phyloP scores from a whole-genome alignment of 768 basidiomycete species.

The Thelephora aurantiotincta region DNA sequence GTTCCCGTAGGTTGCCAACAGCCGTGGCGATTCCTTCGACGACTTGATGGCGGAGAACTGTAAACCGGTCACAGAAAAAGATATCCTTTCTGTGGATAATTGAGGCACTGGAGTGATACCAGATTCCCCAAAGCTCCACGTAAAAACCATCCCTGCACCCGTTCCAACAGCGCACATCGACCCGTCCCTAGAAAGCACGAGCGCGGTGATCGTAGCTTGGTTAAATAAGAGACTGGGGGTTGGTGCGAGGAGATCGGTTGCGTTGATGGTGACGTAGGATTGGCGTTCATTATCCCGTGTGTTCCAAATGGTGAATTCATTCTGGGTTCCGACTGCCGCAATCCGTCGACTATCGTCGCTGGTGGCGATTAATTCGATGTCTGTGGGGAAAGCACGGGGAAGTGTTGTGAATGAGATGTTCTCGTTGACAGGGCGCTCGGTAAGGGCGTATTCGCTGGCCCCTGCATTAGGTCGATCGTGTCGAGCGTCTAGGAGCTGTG shows the following conservation, averaged over 20 bases:
- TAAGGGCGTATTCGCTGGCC: conserved; percentile 15
- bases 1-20: conserved; percentile 34
- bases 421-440: conserved; percentile 21
- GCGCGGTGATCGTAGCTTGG: conserved; percentile 37
- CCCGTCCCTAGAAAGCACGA: conserved; percentile 51
- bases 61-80: conserved; percentile 34
- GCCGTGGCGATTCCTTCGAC: neutral
- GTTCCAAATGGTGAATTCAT: conserved; percentile 64
- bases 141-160: conserved; percentile 43
- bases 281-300: conserved; percentile 18
- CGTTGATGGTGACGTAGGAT: conserved; percentile 32
- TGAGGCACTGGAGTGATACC: conserved; percentile 24
- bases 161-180: conserved; percentile 61
- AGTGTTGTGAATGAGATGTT: conserved; percentile 50
- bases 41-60: conserved; percentile 21
- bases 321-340: conserved; percentile 63
- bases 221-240: conserved; percentile 31
- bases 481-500: conserved; percentile 83
- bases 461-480: conserved; percentile 41
- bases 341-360: conserved; percentile 54
- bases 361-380: conserved; percentile 67
- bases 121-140: conserved; percentile 41
- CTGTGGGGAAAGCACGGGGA: conserved; percentile 69
- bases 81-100: conserved; percentile 26
- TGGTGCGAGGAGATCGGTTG: conserved; percentile 33